Evolutionary conservation across 2,329 filamentous ascomycete species (phyloP), one percentile per base, ranked within the genome.

Genomic region (Stemphylium lycopersici): DNA sequence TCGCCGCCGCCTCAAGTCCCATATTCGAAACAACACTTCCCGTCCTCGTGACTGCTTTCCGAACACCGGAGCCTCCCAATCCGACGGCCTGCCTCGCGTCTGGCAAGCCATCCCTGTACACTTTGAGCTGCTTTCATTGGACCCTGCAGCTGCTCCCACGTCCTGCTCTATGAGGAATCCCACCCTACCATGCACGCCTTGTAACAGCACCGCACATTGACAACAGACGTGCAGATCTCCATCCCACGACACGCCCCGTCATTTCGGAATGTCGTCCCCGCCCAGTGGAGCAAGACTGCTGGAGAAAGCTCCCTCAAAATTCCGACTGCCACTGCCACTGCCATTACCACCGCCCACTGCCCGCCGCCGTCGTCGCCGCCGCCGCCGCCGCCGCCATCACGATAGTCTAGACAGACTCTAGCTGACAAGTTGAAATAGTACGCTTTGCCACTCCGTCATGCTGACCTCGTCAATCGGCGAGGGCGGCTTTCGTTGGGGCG

Each of bases 111-210:
- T 47, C 26, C 64, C 32, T 41, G 42, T 15, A 38, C 44, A 29
- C 54, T 48, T 20, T 43, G 40, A 31, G 24, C 48, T 56, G 55
- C 46, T 53, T 60, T 58, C 40, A 63, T 62, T 67, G 63, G 67
- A 68, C 67, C 67, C 65, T 69, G 67, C 62, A 68, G 64, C 56
- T 50, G 62, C 62, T 56, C 60, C 59, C 62, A 59, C 58, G 56
- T 45, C 36, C 15, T 59, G 51, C 44, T 53, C 43, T 36, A 56
- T 40, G 39, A 46, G 59, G 58, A 29, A 43, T 57, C 40, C 34
- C 49, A 48, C 34, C 44, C 40, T 40, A 31, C 44, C 40, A 29
- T 32, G 46, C 39, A 56, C 56, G 51, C 44, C 51, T 47, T 55
- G 13, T 24, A 24, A n/a, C 50, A 59, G 49, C 46, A 64, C 48